Evolutionary conservation across 2,329 filamentous ascomycete genomes (phyloP), one percentile per base, ranked within the genome.

Genomic region (Fusarium albosuccineum): DNA sequence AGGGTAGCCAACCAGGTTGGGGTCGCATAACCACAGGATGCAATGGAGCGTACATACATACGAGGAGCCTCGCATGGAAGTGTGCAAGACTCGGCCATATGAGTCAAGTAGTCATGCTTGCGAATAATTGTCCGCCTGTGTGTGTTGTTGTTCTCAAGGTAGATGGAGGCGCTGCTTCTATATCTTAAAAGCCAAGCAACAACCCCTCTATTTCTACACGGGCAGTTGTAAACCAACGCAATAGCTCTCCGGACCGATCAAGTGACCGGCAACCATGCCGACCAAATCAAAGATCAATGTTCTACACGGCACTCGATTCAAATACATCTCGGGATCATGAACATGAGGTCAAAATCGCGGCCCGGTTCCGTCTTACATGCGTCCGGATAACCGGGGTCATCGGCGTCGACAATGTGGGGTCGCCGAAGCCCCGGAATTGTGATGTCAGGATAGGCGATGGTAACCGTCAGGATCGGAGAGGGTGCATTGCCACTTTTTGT

Each of bases 361-460:
- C n/a, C 45, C 59, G 40, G 45, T 57, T 61, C 63, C 63, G 68
- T 63, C 56, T 58, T 64, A 61, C 57, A 60, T 54, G 54, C 56
- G 41, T 55, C 66, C 50, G 64, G 56, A 27, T 48, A 36, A 55
- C 52, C 50, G 45, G 67, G 67, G 60, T 11, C 37, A 40, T 26
- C 46, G 42, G 45, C 50, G 26, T 14, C 34, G 14, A 46, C 30
- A 62, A 52, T 46, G 59, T 58, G 70, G 62, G 59, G 57, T 44
- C 29, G 22, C 53, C 45, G 42, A 59, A 62, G 41, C 59, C 58
- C 62, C 53, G 57, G 63, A 60, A 37, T 16, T 29, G 60, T 72
- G 60, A 73, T 73, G 69, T 73, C 68, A 69, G 70, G 56, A 63
- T 53, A 42, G 16, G 55, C 45, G 53, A 68, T 26, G 30, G 46